Evolutionary conservation across 1,284 basidiomycete genomes (phyloP).

Genomic region (Bjerkandera adusta): DNA sequence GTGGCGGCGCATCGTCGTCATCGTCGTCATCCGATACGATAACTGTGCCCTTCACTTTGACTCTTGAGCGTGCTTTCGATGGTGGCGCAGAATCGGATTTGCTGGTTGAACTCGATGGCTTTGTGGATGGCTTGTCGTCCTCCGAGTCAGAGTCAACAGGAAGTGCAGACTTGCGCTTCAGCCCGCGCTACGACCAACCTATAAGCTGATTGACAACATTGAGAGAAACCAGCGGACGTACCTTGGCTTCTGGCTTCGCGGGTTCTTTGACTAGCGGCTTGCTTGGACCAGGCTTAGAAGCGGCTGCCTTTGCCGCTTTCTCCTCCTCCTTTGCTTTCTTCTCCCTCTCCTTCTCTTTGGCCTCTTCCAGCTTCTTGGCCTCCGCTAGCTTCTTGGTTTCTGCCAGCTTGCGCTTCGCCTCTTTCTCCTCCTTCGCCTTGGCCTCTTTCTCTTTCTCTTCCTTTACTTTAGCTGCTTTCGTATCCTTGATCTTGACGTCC

Average conservation of each 20-base stretch:
- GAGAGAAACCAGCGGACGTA: neutral
- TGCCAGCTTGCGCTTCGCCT: conserved; percentile 5
- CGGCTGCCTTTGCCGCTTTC: conserved; percentile 1
- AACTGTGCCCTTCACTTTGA: conserved; percentile 41
- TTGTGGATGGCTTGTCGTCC: neutral
- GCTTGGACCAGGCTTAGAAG: neutral
- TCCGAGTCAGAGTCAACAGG: conserved; percentile 20
- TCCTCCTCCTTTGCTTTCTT: conserved; percentile 11
- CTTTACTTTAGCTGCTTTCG: conserved; percentile 3
- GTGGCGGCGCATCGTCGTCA: conserved; percentile 30
- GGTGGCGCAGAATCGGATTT: conserved; percentile 1
- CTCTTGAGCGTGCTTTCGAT: conserved; percentile 11
- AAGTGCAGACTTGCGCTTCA: conserved; percentile 51
- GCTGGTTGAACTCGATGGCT: neutral
- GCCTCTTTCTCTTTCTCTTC: conserved; percentile 20
- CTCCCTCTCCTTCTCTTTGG: neutral
- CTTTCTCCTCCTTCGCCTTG: conserved; percentile 19
- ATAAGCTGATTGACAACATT: neutral
- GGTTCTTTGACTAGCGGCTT: neutral
- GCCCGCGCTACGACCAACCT: conserved; percentile 41
- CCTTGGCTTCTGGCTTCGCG: conserved; percentile 10
- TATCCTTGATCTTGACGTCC: conserved; percentile 17
- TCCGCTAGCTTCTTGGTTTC: conserved; percentile 5
- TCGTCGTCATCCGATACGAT: conserved; percentile 61
- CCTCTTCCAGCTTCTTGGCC: conserved; percentile 1